Evolutionary conservation across 306 rosid species (phyloP).

Genomic region (Abrus precatorius): DNA sequence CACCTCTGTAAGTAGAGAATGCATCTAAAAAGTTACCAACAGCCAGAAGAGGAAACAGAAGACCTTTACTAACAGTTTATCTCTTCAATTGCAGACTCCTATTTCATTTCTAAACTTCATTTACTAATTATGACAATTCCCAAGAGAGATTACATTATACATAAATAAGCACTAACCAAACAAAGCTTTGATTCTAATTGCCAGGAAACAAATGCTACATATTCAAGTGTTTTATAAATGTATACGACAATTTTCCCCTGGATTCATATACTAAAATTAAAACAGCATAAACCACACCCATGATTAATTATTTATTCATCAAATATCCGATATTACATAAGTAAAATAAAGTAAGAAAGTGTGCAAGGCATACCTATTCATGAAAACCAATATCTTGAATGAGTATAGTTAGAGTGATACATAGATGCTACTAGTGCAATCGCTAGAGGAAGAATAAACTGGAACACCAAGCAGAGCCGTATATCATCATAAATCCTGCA

Average conservation of each 20-base stretch:
- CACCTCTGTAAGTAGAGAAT: background rate
- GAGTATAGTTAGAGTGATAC: conserved; percentile 67
- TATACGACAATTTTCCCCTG: background rate
- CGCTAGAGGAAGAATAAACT: conserved; percentile 63
- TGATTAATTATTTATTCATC: too few relatives aligned
- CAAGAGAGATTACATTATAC: conserved; percentile 5
- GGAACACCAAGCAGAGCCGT: conserved; percentile 67
- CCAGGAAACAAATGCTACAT: conserved; percentile 9
- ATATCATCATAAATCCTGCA: conserved; percentile 67
- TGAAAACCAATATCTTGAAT: conserved; percentile 72
- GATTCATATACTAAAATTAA: too few relatives aligned
- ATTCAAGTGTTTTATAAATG: background rate
- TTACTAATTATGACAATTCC: background rate
- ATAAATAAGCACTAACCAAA: conserved; percentile 8
- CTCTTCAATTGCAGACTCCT: background rate
- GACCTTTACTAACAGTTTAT: background rate
- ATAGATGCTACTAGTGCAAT: conserved; percentile 58
- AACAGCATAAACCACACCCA: background rate
- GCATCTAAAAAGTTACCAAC: background rate
- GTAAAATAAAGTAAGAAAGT: conserved; percentile 5
- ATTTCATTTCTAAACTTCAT: background rate
- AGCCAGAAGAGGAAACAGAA: background rate
- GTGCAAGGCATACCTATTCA: conserved; percentile 57
- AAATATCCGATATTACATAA: too few relatives aligned
- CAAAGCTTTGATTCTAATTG: background rate